Conservation (phyloP, 1,284 basidiomycete species). For the Tranzscheliella williamsii region DNA sequence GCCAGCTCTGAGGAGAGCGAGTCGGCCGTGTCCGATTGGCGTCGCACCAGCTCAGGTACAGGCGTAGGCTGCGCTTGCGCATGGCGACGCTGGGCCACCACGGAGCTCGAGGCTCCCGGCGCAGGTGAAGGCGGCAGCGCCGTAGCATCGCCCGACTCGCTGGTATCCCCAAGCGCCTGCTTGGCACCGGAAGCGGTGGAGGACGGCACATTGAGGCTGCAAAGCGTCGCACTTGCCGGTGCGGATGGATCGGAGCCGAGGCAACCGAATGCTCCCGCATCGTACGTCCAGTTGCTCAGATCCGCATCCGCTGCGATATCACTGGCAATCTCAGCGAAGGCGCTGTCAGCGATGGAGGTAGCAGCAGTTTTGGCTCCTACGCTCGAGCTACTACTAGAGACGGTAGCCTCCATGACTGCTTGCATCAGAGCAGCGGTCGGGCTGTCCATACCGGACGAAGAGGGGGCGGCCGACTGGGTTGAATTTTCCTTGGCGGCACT, state of each 20-base stretch:
- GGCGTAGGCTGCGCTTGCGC: constrained; percentile 3
- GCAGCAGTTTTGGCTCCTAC: neutral
- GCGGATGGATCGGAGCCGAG: neutral
- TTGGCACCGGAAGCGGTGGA: constrained; percentile 1
- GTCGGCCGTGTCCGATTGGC: neutral
- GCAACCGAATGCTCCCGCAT: constrained; percentile 32
- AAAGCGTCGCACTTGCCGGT: constrained; percentile 12
- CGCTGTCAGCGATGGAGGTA: constrained; percentile 4
- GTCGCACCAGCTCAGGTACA: constrained; percentile 1
- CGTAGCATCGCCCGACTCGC: no score
- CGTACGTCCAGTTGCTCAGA: constrained; percentile 17
- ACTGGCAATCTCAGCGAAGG: neutral
- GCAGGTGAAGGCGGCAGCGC: neutral
- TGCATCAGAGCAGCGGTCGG: neutral
- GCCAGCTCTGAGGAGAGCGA: neutral
- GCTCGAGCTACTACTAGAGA: no score
- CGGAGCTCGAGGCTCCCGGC: no score
- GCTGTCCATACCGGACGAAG: neutral
- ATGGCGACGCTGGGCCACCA: neutral
- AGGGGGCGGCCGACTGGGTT: neutral
- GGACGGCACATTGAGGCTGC: constrained; percentile 10
- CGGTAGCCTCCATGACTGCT: neutral
- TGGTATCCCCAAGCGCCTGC: neutral
- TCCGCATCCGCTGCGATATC: neutral
- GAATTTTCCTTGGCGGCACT: neutral